Conservation (phyloP, 2,329 filamentous ascomycete species). For the Fusarium denticulatum region DNA sequence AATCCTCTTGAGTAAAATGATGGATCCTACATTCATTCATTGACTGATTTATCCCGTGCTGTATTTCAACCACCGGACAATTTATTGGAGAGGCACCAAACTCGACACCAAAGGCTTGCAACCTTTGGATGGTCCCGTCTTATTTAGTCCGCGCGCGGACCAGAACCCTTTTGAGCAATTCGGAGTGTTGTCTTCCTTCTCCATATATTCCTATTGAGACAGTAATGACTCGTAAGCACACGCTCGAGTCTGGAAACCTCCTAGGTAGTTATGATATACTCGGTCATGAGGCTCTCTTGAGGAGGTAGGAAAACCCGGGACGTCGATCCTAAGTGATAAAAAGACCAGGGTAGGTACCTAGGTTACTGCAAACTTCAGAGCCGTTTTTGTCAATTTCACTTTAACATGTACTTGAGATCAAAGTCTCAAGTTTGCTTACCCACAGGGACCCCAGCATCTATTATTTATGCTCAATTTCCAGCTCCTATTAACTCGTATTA, state of each 20-base stretch:
- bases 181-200: constrained; percentile 14
- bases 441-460: not conserved
- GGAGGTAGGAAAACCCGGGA: not conserved
- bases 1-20: not conserved
- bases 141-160: not conserved
- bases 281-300: not conserved
- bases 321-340: not conserved
- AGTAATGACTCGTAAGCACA: not conserved
- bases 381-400: not conserved
- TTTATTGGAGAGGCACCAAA: not conserved
- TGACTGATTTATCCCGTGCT: not conserved
- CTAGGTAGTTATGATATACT: not conserved
- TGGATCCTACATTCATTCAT: not conserved
- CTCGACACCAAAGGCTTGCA: constrained; percentile 1
- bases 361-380: too few relatives aligned
- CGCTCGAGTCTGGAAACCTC: not conserved
- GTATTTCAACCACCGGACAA: not conserved
- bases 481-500: not conserved
- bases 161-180: constrained; percentile 24
- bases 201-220: constrained; percentile 22
- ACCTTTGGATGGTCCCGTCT: constrained; percentile 6
- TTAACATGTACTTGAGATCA: not conserved
- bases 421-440: not conserved
- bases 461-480: not conserved
- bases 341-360: too few relatives aligned